Conservation (phyloP, 2,329 filamentous ascomycete species). For the Pseudogymnoascus sp. region DNA sequence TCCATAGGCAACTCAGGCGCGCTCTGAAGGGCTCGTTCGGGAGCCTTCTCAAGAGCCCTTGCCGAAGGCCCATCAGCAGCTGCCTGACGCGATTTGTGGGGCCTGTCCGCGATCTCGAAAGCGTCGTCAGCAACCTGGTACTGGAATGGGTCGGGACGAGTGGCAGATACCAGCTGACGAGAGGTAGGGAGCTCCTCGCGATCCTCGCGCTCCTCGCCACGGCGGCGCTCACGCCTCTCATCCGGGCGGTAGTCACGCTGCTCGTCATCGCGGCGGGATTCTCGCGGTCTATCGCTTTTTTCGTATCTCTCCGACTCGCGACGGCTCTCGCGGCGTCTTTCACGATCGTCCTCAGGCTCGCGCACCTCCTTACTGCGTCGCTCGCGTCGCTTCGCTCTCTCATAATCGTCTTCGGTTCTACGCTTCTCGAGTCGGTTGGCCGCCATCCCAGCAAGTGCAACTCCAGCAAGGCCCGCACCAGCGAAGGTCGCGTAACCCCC, state of each 20-base stretch:
- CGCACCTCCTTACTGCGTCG: constrained; percentile 26
- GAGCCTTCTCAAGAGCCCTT: constrained; percentile 16
- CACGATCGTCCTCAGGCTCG: neutral
- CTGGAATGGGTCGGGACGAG: neutral
- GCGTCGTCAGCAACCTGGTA: constrained; percentile 3
- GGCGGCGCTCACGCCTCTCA: constrained; percentile 13
- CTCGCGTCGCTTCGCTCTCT: constrained; percentile 22
- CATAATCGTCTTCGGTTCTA: constrained; percentile 26
- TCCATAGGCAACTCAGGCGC: neutral
- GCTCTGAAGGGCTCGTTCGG: constrained; percentile 13
- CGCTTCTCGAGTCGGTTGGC: constrained; percentile 27
- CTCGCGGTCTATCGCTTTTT: constrained; percentile 7
- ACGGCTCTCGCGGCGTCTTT: neutral
- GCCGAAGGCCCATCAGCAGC: constrained; percentile 14
- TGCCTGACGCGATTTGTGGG: neutral
- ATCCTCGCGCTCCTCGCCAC: constrained; percentile 22
- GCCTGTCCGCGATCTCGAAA: neutral
- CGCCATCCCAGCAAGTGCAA: constrained; percentile 42
- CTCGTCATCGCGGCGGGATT: constrained; percentile 15
- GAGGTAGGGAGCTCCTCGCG: constrained; percentile 16
- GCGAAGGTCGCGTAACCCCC: constrained; percentile 25
- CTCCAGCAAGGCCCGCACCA: constrained; percentile 31
- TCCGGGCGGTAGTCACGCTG: constrained; percentile 12
- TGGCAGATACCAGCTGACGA: neutral
- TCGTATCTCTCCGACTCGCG: constrained; percentile 1